A percentile compares a stretch with the other conserved stretches of the same genome.
phyloP scores from a whole-genome alignment of 2,329 filamentous ascomycete genomes.

The Epicoccum sorghinum region DNA sequence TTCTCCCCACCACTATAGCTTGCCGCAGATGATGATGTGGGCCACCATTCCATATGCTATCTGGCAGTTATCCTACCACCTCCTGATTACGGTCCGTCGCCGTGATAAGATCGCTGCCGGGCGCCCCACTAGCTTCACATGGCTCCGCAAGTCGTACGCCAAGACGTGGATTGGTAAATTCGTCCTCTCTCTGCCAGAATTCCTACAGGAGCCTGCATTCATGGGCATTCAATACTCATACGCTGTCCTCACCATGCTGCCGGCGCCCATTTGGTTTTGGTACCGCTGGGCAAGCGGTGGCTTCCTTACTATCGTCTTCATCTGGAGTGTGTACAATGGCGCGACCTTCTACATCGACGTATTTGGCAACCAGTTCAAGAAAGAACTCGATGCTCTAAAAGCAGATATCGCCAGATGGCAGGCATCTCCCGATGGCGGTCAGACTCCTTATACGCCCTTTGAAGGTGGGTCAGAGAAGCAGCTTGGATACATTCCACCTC shows the following conservation, averaged over 20 bases:
- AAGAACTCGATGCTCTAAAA: slow-evolving; percentile 88
- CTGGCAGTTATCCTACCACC: slow-evolving; percentile 93
- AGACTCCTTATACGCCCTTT: slow-evolving; percentile 30
- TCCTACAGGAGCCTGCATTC: slow-evolving; percentile 85
- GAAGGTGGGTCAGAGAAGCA: slow-evolving; percentile 30
- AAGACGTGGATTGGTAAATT: slow-evolving; percentile 87
- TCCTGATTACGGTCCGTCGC: slow-evolving; percentile 93
- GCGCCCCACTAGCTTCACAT: slow-evolving; percentile 94
- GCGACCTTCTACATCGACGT: slow-evolving; percentile 98
- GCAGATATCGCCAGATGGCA: slow-evolving; percentile 91
- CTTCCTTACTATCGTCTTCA: slow-evolving; percentile 84
- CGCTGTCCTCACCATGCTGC: slow-evolving; percentile 89
- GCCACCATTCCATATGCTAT: slow-evolving; percentile 89
- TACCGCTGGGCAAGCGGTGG: slow-evolving; percentile 77
- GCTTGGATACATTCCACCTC: slow-evolving; percentile 37
- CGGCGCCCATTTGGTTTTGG: slow-evolving; percentile 94
- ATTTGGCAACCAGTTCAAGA: slow-evolving; percentile 95
- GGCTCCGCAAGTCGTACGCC: slow-evolving; percentile 89
- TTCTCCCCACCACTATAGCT: slow-evolving; percentile 79
- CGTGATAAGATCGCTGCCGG: slow-evolving; percentile 95
- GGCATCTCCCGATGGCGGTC: slow-evolving; percentile 37
- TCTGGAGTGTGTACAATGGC: slow-evolving; percentile 95
- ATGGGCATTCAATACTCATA: slow-evolving; percentile 96
- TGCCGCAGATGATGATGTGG: slow-evolving; percentile 89
- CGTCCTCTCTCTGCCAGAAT: slow-evolving; percentile 76